Percentiles rank a stretch among this genome's conserved stretches.
Evolutionary conservation across 1,284 basidiomycete genomes (phyloP).

Genomic region (Microbotryomycetes sp.): DNA sequence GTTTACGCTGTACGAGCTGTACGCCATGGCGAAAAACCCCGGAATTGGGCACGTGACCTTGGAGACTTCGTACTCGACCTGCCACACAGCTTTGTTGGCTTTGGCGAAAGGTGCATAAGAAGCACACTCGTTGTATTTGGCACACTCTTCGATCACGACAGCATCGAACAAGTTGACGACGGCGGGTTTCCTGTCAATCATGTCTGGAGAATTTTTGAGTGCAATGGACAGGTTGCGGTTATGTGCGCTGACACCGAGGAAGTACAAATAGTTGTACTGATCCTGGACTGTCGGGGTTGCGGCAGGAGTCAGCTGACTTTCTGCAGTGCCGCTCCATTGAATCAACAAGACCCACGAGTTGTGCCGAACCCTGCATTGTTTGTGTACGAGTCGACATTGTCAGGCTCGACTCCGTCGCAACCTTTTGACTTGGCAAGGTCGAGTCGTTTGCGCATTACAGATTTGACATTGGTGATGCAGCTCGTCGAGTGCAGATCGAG

Average conservation of each 20-base stretch:
- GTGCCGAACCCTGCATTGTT: constrained; percentile 36
- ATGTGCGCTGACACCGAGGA: constrained; percentile 35
- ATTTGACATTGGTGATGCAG: constrained; percentile 34
- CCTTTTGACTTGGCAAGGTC: constrained; percentile 37
- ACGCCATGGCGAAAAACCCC: constrained; percentile 16
- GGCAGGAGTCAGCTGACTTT: neutral
- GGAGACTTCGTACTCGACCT: constrained; percentile 10
- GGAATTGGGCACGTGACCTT: neutral
- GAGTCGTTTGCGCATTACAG: constrained; percentile 36
- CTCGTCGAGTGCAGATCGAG: constrained; percentile 34
- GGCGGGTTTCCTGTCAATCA: constrained; percentile 31
- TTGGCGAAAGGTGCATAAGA: constrained; percentile 10
- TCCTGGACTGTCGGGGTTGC: constrained; percentile 25
- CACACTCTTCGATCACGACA: constrained; percentile 18
- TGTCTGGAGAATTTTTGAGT: constrained; percentile 40
- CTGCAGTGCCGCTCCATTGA: neutral
- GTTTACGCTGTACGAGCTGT: constrained; percentile 10
- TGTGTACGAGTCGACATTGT: constrained; percentile 41
- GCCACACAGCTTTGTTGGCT: constrained; percentile 15
- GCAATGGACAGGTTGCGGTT: constrained; percentile 32
- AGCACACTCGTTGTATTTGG: constrained; percentile 11
- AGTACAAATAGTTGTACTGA: constrained; percentile 38
- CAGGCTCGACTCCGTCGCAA: constrained; percentile 44
- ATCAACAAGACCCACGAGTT: constrained; percentile 4
- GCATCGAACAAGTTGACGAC: constrained; percentile 16